phyloP scores from a whole-genome alignment of 1,284 basidiomycete species.

The Ganoderma resinaceum region DNA sequence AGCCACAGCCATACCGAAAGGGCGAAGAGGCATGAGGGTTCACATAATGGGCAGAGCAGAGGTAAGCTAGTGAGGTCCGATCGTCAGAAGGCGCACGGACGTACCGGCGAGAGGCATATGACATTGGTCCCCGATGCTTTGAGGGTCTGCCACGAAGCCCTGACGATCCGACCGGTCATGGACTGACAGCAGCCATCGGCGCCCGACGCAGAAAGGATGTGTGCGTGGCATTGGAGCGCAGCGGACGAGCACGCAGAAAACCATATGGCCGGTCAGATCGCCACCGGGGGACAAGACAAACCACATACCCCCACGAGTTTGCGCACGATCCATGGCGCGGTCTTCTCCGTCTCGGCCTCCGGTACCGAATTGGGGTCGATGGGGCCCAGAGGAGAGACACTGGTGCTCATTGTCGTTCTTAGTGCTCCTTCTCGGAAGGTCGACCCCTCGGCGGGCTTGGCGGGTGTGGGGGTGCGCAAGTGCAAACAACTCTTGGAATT shows the following conservation, averaged over 20 bases:
- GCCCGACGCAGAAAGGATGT: not conserved
- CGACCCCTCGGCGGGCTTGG: constrained; percentile 9
- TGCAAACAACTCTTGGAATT: constrained; percentile 6
- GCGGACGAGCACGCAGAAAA: constrained; percentile 7
- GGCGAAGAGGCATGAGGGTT: not conserved
- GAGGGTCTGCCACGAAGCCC: constrained; percentile 69
- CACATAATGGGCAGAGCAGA: not conserved
- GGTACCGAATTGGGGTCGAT: constrained; percentile 59
- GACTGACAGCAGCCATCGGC: constrained; percentile 46
- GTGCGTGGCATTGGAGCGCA: constrained; percentile 6
- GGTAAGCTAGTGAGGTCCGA: constrained; percentile 13
- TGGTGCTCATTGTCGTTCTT: constrained; percentile 21
- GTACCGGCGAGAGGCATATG: constrained; percentile 66
- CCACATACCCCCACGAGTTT: constrained; percentile 66
- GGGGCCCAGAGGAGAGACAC: constrained; percentile 55
- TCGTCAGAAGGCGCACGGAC: constrained; percentile 31
- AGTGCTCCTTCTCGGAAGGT: not conserved
- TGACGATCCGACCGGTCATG: constrained; percentile 69
- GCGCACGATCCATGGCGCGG: constrained; percentile 67
- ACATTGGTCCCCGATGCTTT: constrained; percentile 65
- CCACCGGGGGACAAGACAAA: not conserved
- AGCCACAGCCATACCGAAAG: not conserved
- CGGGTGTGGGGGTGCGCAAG: not conserved
- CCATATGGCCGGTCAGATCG: constrained; percentile 14
- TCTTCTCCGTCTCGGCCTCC: constrained; percentile 57